These are phyloP conservation scores for Houttuynia cordata DNA, from an alignment of 164 flowering plant genomes.

Conservation along the genomic window DNA sequence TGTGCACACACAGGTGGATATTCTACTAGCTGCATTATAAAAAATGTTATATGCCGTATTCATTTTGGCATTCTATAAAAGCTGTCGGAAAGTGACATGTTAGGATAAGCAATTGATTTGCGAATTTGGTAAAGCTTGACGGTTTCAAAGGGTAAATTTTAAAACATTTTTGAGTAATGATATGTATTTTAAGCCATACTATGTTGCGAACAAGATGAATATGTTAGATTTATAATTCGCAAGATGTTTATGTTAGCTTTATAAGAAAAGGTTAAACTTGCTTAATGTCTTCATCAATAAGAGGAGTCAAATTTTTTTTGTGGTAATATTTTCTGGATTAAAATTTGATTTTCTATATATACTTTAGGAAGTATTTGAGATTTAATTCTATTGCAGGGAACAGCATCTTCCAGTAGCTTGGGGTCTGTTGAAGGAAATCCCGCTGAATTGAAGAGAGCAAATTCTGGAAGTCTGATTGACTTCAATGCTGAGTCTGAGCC, in stretches of 20 bases:
- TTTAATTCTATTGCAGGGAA: constrained; percentile 47
- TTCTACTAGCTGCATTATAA: neutral
- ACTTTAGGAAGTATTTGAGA: too few relatives aligned
- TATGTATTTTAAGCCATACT: too few relatives aligned
- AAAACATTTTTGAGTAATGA: too few relatives aligned
- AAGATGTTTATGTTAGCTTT: neutral
- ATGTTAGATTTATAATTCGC: too few relatives aligned
- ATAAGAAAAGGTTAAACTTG: neutral
- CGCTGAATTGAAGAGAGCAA: constrained; percentile 43
- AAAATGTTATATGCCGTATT: too few relatives aligned
- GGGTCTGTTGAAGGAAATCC: constrained; percentile 49
- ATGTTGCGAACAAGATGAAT: too few relatives aligned
- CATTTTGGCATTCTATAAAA: neutral
- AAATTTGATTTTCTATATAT: too few relatives aligned
- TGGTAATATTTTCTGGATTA: neutral
- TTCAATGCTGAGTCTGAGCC: constrained; percentile 81
- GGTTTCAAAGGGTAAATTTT: too few relatives aligned
- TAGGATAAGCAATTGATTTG: neutral
- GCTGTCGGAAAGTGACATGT: neutral
- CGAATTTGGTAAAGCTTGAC: too few relatives aligned
- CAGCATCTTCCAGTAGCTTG: constrained; percentile 77
- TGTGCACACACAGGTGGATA: constrained; percentile 41
- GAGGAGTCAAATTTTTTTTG: neutral
- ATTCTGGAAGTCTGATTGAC: constrained; percentile 67
- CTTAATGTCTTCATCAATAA: too few relatives aligned